Evolutionary conservation across 2,329 filamentous ascomycete species (phyloP).

Genomic region (Emericellopsis atlantica): DNA sequence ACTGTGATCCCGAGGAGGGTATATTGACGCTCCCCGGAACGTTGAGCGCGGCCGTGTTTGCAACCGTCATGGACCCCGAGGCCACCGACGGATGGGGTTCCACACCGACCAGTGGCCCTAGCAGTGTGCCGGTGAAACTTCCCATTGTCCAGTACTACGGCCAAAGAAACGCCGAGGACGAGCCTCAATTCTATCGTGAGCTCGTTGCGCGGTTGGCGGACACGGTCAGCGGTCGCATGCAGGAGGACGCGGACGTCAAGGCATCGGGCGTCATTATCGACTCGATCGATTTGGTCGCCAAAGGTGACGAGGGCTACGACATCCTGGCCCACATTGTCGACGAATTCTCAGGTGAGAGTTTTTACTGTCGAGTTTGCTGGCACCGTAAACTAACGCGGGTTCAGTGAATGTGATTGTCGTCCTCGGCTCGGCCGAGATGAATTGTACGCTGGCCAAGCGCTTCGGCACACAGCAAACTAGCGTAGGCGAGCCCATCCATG

Average conservation of each 20-base stretch:
- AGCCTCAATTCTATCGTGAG: conserved; percentile 58
- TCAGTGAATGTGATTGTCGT: conserved; percentile 71
- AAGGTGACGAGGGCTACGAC: conserved; percentile 58
- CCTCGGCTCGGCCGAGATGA: conserved; percentile 65
- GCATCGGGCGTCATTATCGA: conserved; percentile 77
- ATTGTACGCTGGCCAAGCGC: conserved; percentile 59
- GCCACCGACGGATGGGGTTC: conserved; percentile 76
- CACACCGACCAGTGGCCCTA: conserved; percentile 83
- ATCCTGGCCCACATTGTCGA: conserved; percentile 63
- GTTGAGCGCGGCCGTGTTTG: conserved; percentile 75
- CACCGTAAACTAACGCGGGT: conserved; percentile 19
- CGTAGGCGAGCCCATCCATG: conserved; percentile 54
- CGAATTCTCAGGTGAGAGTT: conserved; percentile 34
- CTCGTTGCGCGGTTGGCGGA: conserved; percentile 67
- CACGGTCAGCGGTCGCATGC: conserved; percentile 63
- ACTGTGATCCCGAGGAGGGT: conserved; percentile 71
- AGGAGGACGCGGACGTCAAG: conserved; percentile 60
- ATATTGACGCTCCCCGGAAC: conserved; percentile 69
- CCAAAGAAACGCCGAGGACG: conserved; percentile 57
- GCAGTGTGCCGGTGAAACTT: conserved; percentile 77
- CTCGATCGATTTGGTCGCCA: conserved; percentile 57
- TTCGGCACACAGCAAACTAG: conserved; percentile 46
- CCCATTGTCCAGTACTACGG: conserved; percentile 88
- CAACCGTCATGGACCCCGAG: conserved; percentile 71
- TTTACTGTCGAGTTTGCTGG: neutral